Percentiles rank a stretch among this genome's conserved stretches.
phyloP scores from a whole-genome alignment of 2,329 filamentous ascomycete genomes.

The Graphilbum fragrans region DNA sequence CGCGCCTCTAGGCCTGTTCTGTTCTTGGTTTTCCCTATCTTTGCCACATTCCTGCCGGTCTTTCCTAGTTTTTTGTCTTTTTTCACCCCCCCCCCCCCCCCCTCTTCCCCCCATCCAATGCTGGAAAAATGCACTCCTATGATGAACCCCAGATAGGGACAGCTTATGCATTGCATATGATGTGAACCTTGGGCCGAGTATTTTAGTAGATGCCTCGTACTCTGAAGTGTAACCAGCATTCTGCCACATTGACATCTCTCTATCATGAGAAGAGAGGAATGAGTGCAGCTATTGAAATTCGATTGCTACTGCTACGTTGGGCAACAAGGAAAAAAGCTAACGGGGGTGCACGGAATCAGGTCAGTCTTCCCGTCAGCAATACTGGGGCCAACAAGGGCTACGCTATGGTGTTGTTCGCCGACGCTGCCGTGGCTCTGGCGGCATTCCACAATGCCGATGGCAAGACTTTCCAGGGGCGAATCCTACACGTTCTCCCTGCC shows the following conservation, averaged over 20 bases:
- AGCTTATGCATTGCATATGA: conserved; percentile 94
- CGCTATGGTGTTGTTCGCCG: conserved; percentile 69
- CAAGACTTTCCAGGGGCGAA: conserved; percentile 79
- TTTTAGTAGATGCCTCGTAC: conserved; percentile 99
- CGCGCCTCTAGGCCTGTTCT: neutral
- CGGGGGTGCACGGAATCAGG: conserved; percentile 35
- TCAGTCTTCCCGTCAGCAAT: conserved; percentile 70
- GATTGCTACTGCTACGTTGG: too few relatives aligned
- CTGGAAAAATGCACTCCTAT: conserved; percentile 24
- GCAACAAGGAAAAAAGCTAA: neutral
- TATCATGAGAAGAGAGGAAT: neutral
- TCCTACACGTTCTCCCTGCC: conserved; percentile 81
- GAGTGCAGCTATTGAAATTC: too few relatives aligned
- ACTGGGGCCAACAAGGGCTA: conserved; percentile 76
- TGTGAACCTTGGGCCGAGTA: conserved; percentile 78
- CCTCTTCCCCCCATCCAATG: neutral
- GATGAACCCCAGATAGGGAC: conserved; percentile 99
- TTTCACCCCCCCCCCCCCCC: neutral
- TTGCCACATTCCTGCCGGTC: neutral
- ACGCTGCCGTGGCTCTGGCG: conserved; percentile 59
- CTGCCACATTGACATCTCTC: too few relatives aligned
- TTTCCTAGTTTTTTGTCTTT: neutral
- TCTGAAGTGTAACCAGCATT: conserved; percentile 49
- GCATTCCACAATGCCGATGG: conserved; percentile 75
- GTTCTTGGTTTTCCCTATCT: neutral